Percentiles rank a stretch among this genome's conserved stretches.
These are phyloP conservation scores for Ascochyta pisi DNA, from an alignment of 2,329 filamentous ascomycete genomes.

Conservation along the genomic window DNA sequence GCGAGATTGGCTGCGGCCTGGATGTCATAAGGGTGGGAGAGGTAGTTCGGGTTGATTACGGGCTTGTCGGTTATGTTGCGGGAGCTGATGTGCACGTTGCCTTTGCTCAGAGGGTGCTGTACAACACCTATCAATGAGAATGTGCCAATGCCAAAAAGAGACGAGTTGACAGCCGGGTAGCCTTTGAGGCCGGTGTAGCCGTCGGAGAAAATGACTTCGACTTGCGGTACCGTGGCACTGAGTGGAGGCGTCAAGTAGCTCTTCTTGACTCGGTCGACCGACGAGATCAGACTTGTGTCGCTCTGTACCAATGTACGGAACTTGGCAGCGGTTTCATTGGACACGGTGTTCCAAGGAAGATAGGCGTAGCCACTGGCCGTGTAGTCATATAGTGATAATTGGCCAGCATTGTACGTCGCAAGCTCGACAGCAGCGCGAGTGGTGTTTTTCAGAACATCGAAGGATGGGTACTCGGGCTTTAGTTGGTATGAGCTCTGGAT, in stretches of 20 bases:
- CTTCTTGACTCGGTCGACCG: constrained; percentile 30
- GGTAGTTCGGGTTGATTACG: constrained; percentile 40
- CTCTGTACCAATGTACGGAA: constrained; percentile 45
- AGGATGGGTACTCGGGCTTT: constrained; percentile 31
- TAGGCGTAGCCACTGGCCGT: constrained; percentile 52
- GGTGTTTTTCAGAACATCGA: constrained; percentile 34
- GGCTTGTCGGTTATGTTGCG: constrained; percentile 32
- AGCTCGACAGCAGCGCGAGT: constrained; percentile 51
- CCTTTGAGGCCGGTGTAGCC: constrained; percentile 54
- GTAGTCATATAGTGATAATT: constrained; percentile 51
- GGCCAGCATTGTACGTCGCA: constrained; percentile 43
- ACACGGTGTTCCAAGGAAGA: constrained; percentile 52
- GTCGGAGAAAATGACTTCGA: constrained; percentile 56
- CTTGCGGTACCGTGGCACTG: constrained; percentile 47
- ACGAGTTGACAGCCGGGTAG: constrained; percentile 36
- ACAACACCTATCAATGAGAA: constrained; percentile 46
- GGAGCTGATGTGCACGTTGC: constrained; percentile 34
- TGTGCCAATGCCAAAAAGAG: constrained; percentile 37
- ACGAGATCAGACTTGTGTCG: constrained; percentile 20
- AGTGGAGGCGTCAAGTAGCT: constrained; percentile 45
- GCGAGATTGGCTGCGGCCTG: constrained; percentile 27
- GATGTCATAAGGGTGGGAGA: constrained; percentile 37
- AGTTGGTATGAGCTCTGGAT: constrained; percentile 34
- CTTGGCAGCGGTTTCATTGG: constrained; percentile 39
- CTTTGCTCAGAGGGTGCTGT: constrained; percentile 44